Conservation (phyloP, 2,329 filamentous ascomycete species). For the Ceratocystis eucalypticola region DNA sequence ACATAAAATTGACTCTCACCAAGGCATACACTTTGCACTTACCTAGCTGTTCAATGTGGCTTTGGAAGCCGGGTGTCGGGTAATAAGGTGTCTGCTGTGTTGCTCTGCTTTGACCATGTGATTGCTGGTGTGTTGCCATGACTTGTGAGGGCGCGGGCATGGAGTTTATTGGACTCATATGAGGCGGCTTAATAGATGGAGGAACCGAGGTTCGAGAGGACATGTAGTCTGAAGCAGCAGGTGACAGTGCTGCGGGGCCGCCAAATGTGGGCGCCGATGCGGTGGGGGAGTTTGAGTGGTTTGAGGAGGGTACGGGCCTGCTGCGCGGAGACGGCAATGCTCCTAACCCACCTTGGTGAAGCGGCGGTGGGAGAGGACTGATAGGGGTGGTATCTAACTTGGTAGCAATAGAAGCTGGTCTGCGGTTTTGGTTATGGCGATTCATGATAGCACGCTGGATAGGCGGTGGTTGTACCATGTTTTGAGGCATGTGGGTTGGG, state of each 20-base stretch:
- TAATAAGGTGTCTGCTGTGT: constrained; percentile 47
- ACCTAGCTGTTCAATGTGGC: constrained; percentile 91
- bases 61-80: constrained; percentile 69
- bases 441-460: constrained; percentile 72
- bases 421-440: constrained; percentile 60
- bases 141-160: constrained; percentile 16
- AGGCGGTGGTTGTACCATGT: constrained; percentile 57
- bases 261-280: constrained; percentile 35
- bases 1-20: too few species aligned
- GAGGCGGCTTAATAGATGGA: constrained; percentile 29
- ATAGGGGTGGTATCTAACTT: constrained; percentile 47
- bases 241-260: constrained; percentile 30
- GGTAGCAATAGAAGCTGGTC: constrained; percentile 61
- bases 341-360: constrained; percentile 24
- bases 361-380: constrained; percentile 33
- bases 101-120: constrained; percentile 13
- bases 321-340: constrained; percentile 54
- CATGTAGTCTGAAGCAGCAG: constrained; percentile 34
- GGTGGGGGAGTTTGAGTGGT: constrained; percentile 46
- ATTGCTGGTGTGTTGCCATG: constrained; percentile 15
- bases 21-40: constrained; percentile 48
- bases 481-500: constrained; percentile 53
- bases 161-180: constrained; percentile 26
- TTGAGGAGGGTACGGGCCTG: constrained; percentile 67
- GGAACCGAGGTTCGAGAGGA: constrained; percentile 16